These are phyloP conservation scores for Myxozyma mucilagina DNA, from an alignment of 805 yeast species.

Conservation along the genomic window DNA sequence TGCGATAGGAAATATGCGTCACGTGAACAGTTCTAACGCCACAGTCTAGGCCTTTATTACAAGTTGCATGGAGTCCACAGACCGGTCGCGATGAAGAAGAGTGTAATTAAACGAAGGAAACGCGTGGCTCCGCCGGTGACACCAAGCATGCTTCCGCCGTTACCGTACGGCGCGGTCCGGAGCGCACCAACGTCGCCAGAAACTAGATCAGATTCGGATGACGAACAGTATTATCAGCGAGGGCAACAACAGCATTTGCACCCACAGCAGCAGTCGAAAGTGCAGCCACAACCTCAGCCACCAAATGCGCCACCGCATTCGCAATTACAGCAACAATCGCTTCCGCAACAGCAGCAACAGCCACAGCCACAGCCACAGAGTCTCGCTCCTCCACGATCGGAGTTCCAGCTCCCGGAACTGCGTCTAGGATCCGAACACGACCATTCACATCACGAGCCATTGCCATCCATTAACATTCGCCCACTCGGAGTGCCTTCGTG, in stretches of 20 bases:
- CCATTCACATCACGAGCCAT: slow-evolving; percentile 4
- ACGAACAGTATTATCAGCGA: slow-evolving; percentile 1
- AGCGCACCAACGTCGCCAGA: slow-evolving; percentile 1
- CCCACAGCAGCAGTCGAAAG: neutral
- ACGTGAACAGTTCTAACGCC: slow-evolving; percentile 7
- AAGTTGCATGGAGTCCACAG: slow-evolving; percentile 73
- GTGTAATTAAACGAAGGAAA: slow-evolving; percentile 72
- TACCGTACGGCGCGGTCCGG: slow-evolving; percentile 4
- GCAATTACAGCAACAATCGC: neutral
- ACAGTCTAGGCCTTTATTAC: slow-evolving; percentile 53
- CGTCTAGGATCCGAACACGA: slow-evolving; percentile 5
- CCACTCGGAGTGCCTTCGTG: slow-evolving; percentile 7
- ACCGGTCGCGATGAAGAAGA: slow-evolving; percentile 72
- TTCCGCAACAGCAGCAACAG: slow-evolving; percentile 1
- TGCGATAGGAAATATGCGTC: neutral
- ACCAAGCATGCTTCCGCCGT: slow-evolving; percentile 20
- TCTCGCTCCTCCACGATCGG: neutral
- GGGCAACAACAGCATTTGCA: neutral
- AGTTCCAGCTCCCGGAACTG: slow-evolving; percentile 7
- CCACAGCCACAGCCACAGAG: slow-evolving; percentile 8
- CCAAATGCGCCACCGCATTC: neutral
- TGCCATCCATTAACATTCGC: neutral
- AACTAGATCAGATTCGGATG: slow-evolving; percentile 9
- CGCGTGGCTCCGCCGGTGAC: slow-evolving; percentile 43
- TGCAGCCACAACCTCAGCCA: neutral